These are phyloP conservation scores for Solanum gracilifrons DNA, from an alignment of 257 asterid species.

Conservation along the genomic window DNA sequence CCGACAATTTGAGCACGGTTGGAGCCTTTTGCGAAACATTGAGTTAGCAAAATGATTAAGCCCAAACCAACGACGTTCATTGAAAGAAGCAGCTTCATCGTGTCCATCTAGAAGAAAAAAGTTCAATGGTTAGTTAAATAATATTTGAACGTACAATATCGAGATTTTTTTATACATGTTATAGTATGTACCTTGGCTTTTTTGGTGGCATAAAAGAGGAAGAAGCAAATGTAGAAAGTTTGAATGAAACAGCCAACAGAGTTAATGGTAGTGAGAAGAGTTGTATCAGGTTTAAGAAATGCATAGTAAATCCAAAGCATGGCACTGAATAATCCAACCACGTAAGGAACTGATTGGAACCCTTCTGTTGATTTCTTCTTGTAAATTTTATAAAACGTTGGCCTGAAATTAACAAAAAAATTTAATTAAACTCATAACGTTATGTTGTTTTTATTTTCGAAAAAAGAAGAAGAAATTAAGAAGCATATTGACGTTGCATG, in stretches of 20 bases:
- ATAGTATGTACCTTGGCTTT: slow-evolving; percentile 24
- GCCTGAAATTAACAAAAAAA: slow-evolving; percentile 14
- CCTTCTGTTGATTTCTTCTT: slow-evolving; percentile 55
- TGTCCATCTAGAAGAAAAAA: slow-evolving; percentile 24
- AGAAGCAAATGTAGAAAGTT: slow-evolving; percentile 38
- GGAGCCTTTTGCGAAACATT: slow-evolving; percentile 21
- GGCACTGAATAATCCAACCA: slow-evolving; percentile 54
- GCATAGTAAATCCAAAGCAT: slow-evolving; percentile 75
- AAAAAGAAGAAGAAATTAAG: neutral
- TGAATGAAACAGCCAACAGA: slow-evolving; percentile 49
- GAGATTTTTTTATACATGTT: neutral
- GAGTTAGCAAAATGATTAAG: slow-evolving; percentile 28
- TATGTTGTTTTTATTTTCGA: no score
- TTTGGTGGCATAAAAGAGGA: slow-evolving; percentile 36
- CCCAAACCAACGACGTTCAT: slow-evolving; percentile 38
- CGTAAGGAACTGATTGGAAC: slow-evolving; percentile 49
- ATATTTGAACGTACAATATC: neutral
- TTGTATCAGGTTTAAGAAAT: slow-evolving; percentile 42
- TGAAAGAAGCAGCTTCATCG: slow-evolving; percentile 27
- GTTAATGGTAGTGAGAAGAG: slow-evolving; percentile 63
- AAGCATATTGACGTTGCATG: neutral
- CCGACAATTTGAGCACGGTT: slow-evolving; percentile 38
- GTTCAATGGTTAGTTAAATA: neutral
- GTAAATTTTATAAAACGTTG: slow-evolving; percentile 45
- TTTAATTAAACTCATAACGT: neutral